Conservation (phyloP, 108 stramenopile genomes). For the Conticribra guillardii region DNA sequence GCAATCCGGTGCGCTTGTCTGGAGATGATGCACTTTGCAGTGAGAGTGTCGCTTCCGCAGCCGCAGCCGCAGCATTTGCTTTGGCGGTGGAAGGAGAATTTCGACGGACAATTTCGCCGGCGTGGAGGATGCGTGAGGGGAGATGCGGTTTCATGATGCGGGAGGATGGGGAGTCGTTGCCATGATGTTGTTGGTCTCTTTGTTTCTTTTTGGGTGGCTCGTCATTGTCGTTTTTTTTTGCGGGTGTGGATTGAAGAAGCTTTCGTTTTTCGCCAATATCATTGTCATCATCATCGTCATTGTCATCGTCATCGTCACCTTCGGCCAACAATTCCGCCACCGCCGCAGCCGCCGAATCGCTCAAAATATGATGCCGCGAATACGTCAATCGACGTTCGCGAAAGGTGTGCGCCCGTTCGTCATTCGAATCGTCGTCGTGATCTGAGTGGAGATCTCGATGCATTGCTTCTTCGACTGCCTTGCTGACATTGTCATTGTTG, state of each 20-base stretch:
- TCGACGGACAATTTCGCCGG: constrained; percentile 57
- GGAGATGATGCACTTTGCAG: constrained; percentile 24
- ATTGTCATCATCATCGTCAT: constrained; percentile 14
- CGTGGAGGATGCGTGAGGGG: constrained; percentile 59
- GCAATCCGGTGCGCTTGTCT: constrained; percentile 6
- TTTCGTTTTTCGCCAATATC: constrained; percentile 14
- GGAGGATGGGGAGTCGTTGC: constrained; percentile 17
- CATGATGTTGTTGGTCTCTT: constrained; percentile 6
- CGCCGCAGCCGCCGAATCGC: constrained; percentile 22
- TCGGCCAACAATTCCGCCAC: constrained; percentile 29
- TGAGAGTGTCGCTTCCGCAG: too few relatives aligned
- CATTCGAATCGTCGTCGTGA: constrained; percentile 5
- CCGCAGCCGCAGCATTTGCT: too few relatives aligned
- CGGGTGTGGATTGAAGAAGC: neutral
- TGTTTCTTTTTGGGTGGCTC: too few relatives aligned
- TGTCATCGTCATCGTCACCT: constrained; percentile 13
- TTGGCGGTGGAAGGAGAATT: constrained; percentile 34
- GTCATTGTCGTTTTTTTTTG: too few relatives aligned
- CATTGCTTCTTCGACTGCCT: neutral
- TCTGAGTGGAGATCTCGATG: neutral
- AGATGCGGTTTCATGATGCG: constrained; percentile 13
- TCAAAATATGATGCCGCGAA: constrained; percentile 46
- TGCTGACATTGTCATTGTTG: neutral
- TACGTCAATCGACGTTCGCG: constrained; percentile 78
- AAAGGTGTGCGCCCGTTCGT: constrained; percentile 64